Evolutionary conservation across 2,329 filamentous ascomycete species (phyloP).

Genomic region (Penicillium sclerotigenum): DNA sequence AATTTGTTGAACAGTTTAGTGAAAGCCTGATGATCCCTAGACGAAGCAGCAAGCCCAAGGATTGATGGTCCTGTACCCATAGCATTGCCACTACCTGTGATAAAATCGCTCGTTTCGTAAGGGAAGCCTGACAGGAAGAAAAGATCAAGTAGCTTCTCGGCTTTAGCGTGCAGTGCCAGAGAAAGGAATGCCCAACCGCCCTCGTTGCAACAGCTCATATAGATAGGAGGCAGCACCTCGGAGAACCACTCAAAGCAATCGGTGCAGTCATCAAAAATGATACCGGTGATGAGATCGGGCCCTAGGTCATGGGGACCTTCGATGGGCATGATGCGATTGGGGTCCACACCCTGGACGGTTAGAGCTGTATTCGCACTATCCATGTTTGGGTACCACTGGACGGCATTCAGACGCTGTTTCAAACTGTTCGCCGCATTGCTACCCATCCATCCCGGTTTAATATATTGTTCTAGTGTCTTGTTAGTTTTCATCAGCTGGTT

Average conservation of each 20-base stretch:
- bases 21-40: background rate
- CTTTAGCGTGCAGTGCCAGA: constrained; percentile 1
- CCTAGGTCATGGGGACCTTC: background rate
- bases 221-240: background rate
- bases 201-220: constrained; percentile 8
- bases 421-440: background rate
- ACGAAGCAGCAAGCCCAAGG: background rate
- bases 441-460: background rate
- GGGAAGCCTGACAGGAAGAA: background rate
- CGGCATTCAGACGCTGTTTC: background rate
- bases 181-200: constrained; percentile 15
- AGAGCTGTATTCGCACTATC: background rate
- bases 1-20: background rate
- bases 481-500: background rate
- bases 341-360: background rate
- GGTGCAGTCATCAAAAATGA: constrained; percentile 11
- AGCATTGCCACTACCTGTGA: background rate
- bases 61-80: background rate
- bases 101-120: background rate
- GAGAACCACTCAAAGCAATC: constrained; percentile 13
- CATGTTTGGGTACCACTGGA: background rate
- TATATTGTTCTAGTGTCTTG: background rate
- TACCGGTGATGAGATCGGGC: constrained; percentile 8
- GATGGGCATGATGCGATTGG: background rate
- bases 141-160: background rate